Evolutionary conservation across 2,329 filamentous ascomycete species (phyloP), one percentile per base, ranked within the genome.

Genomic region (Sodiomyces alkalinus): DNA sequence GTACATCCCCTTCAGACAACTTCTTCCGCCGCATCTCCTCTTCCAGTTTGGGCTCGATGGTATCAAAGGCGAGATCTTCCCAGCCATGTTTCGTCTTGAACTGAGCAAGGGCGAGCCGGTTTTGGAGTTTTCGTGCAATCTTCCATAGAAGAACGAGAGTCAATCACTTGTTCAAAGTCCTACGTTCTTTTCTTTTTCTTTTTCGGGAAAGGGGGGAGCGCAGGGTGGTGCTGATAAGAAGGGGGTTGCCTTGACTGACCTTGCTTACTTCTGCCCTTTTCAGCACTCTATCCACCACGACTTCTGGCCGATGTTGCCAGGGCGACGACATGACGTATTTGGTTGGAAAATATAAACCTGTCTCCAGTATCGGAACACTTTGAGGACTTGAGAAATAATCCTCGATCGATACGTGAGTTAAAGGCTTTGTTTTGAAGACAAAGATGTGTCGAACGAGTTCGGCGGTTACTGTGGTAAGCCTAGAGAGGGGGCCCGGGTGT

Each of bases 1-100:
- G 64, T 38, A 78, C 70, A 45, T 92, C 83, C 46, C 74, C 77
- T 26, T 73, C 68, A 39, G 62, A 61, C 30, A 75, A 63, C 42
- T 79, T 69, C 55, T 77, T 80, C 41, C 75, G 68, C 56, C 78
- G 72, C 48, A 86, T 64, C 55, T 87, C 72, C 48, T 85, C 71
- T 48, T 87, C 78, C 37, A 87, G 61, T 49, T 77, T 80, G 28
- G 83, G 82, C 55, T 92, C 83, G 56, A 93, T 82, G 36, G 66
- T 75, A 49, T 85, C 81, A 46, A 92, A 71, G 37, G 79, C 81
- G 49, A 92, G 68, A 53, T 90, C 81, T 55, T 94, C 80, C 76
- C 85, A 92, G 50, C 86, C 86, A 59, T 92, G 80, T 56, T 92
- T 85, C 41, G 90, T 85, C 60, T 96, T 96, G 68, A 94, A 90